Evolutionary conservation across 179 eudicot genomes (phyloP).

Genomic region (Amaranthus tricolor): DNA sequence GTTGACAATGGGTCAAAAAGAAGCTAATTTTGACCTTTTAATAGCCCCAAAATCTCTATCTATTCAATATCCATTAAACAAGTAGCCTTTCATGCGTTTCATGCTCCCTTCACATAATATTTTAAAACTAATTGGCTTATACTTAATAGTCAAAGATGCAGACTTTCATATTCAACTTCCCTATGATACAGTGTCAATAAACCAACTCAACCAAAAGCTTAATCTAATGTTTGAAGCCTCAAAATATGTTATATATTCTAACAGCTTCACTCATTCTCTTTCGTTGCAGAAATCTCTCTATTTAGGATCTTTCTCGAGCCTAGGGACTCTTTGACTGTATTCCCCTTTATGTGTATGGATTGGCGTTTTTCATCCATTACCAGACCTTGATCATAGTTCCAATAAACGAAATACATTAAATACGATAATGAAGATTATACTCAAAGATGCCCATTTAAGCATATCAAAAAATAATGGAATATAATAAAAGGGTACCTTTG

Average conservation of each 20-base stretch:
- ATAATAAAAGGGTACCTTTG: constrained; percentile 19
- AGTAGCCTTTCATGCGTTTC: constrained; percentile 17
- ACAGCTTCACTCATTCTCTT: too few relatives aligned
- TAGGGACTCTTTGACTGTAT: too few relatives aligned
- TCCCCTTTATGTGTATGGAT: too few relatives aligned
- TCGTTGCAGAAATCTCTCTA: too few relatives aligned
- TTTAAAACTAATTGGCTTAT: constrained; percentile 2
- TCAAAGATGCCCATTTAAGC: constrained; percentile 17
- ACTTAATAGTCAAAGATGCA: neutral
- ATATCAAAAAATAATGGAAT: constrained; percentile 5
- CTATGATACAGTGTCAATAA: too few relatives aligned
- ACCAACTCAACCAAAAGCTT: too few relatives aligned
- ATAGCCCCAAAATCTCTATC: constrained; percentile 7
- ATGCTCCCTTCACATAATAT: constrained; percentile 15
- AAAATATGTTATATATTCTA: too few relatives aligned
- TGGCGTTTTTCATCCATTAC: too few relatives aligned
- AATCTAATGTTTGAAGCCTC: too few relatives aligned
- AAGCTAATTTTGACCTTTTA: constrained; percentile 16
- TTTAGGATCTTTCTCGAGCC: too few relatives aligned
- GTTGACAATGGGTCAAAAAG: constrained; percentile 30
- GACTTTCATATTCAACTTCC: neutral
- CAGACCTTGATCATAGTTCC: too few relatives aligned
- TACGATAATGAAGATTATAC: constrained; percentile 22
- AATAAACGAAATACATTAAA: neutral
- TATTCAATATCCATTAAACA: constrained; percentile 20